Evolutionary conservation across 345 rosid genomes (phyloP).

Genomic region (Eucalyptus fibrosa): DNA sequence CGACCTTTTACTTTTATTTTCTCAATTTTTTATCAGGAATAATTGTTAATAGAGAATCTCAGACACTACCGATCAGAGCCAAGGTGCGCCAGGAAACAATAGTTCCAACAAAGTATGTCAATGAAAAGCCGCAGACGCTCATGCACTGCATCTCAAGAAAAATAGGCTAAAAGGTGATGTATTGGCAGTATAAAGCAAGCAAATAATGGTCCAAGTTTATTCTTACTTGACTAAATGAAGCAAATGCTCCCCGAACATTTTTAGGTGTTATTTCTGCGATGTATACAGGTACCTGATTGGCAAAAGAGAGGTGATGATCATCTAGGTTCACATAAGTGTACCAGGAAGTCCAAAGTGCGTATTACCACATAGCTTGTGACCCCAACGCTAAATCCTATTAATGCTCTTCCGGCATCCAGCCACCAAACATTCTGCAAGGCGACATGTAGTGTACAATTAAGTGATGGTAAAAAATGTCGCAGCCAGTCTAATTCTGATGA

Average conservation of each 20-base stretch:
- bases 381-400: background rate
- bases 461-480: background rate
- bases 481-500: background rate
- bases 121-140: background rate
- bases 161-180: background rate
- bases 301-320: background rate
- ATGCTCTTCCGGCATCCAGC: background rate
- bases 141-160: background rate
- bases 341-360: background rate
- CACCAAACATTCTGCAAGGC: background rate
- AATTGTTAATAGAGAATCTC: background rate
- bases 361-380: background rate
- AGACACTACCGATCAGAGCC: slow-evolving; percentile 1
- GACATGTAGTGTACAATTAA: background rate
- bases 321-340: background rate
- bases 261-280: slow-evolving; percentile 5
- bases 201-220: background rate
- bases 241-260: slow-evolving; percentile 5
- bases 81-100: slow-evolving; percentile 5
- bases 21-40: background rate
- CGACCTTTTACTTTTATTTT: background rate
- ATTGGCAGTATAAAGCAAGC: background rate
- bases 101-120: background rate
- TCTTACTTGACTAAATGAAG: background rate
- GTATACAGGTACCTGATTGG: background rate